phyloP scores from a whole-genome alignment of 257 asterid species.

The Cinchona pubescens region DNA sequence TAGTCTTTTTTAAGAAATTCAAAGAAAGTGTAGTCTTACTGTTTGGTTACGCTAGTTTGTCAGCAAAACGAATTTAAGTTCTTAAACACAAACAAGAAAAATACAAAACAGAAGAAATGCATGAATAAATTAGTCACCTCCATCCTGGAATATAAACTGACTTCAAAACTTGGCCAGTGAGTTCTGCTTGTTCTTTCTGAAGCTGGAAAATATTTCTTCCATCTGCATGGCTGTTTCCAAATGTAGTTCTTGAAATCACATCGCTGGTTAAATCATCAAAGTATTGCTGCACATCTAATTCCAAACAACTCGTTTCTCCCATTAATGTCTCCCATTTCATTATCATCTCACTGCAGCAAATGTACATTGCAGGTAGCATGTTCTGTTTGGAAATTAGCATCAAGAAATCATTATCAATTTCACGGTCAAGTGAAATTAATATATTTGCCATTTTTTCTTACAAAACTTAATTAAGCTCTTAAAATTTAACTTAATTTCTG shows the following conservation, averaged over 20 bases:
- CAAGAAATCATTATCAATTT: neutral
- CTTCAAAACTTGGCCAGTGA: conserved; percentile 42
- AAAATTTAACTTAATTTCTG: too few relatives aligned
- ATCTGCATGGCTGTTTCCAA: conserved; percentile 37
- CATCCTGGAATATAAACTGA: conserved; percentile 53
- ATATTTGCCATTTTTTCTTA: too few relatives aligned
- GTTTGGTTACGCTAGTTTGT: too few relatives aligned
- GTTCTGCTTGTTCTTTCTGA: conserved; percentile 51
- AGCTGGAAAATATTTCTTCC: conserved; percentile 45
- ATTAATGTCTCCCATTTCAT: conserved; percentile 41
- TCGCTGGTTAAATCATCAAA: conserved; percentile 39
- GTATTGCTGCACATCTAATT: conserved; percentile 46
- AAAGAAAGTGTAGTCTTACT: too few relatives aligned
- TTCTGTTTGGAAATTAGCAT: conserved; percentile 21
- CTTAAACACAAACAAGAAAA: too few relatives aligned
- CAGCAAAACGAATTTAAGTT: too few relatives aligned
- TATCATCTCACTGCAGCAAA: conserved; percentile 47
- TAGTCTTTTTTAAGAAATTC: too few relatives aligned
- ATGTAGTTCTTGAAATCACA: conserved; percentile 45
- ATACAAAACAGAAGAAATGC: too few relatives aligned
- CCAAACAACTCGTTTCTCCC: conserved; percentile 17
- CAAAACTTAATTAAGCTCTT: too few relatives aligned
- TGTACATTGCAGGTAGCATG: conserved; percentile 49
- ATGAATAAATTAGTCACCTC: conserved; percentile 30
- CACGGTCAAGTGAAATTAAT: neutral